phyloP scores from a whole-genome alignment of 306 rosid species.

The Oxytropis ochrocephala region DNA sequence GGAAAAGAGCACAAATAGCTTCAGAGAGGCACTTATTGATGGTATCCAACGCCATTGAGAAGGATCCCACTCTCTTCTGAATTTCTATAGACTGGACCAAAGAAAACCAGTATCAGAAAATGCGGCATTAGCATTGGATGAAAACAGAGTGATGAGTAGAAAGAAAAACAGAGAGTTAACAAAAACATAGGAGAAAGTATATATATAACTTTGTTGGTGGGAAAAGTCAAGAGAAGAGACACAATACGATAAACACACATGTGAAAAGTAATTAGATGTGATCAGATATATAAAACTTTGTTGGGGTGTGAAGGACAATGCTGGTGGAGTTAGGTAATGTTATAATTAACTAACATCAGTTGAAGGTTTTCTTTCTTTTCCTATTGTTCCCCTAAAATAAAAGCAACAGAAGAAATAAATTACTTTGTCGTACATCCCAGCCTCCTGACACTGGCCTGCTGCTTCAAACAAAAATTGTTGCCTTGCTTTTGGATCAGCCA shows the following conservation, averaged over 20 bases:
- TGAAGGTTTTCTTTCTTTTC: neutral
- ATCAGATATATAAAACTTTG: conserved; percentile 1
- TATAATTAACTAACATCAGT: neutral
- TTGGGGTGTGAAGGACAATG: neutral
- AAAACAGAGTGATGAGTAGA: neutral
- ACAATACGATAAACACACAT: neutral
- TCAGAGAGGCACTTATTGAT: conserved; percentile 94
- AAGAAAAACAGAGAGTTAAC: neutral
- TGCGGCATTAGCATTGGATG: neutral
- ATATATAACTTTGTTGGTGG: neutral
- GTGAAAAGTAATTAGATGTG: neutral
- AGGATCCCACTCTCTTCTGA: conserved; percentile 90
- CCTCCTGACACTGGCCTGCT: conserved; percentile 85
- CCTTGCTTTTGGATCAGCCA: conserved; percentile 65
- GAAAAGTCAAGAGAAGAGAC: neutral
- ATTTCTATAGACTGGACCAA: conserved; percentile 78
- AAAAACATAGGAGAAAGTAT: neutral
- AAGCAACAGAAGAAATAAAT: conserved; percentile 12
- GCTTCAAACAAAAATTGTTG: conserved; percentile 88
- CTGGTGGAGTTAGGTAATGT: conserved; percentile 5
- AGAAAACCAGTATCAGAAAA: conserved; percentile 7
- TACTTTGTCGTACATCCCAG: conserved; percentile 91
- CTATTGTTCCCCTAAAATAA: neutral
- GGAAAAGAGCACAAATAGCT: conserved; percentile 84
- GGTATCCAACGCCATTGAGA: conserved; percentile 88